Percentiles rank a stretch among this genome's conserved stretches.
Evolutionary conservation across 2,329 filamentous ascomycete species (phyloP).

Genomic region (Microsporum audouinii): DNA sequence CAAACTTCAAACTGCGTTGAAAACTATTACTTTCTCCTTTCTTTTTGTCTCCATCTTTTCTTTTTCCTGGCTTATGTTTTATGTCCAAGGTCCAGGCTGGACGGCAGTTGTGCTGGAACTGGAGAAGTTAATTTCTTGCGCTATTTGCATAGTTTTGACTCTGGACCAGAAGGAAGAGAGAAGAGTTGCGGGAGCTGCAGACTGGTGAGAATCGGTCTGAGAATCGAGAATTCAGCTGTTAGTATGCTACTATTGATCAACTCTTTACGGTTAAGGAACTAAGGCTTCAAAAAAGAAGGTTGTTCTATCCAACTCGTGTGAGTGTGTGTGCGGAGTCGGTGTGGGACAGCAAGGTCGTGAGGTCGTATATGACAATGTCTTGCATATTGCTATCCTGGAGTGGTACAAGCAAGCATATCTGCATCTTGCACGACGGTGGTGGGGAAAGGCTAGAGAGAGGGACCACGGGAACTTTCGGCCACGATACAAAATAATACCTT

Average conservation of each 20-base stretch:
- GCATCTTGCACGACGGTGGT: slow-evolving; percentile 4
- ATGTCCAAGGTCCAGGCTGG: background rate
- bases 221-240: background rate
- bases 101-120: background rate
- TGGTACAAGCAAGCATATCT: slow-evolving; percentile 9
- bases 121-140: background rate
- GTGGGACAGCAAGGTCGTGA: slow-evolving; percentile 3
- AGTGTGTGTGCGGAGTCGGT: background rate
- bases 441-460: background rate
- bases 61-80: background rate
- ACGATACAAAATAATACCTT: background rate
- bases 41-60: slow-evolving; percentile 3
- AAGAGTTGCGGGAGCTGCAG: background rate
- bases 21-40: background rate
- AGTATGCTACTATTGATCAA: background rate
- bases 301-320: background rate
- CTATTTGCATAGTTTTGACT: background rate
- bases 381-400: slow-evolving; percentile 11
- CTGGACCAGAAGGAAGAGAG: background rate
- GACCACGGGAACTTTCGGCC: background rate
- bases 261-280: background rate
- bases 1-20: background rate
- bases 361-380: slow-evolving; percentile 11
- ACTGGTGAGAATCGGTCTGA: background rate
- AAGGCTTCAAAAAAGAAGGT: slow-evolving; percentile 4